Evolutionary conservation across 768 basidiomycete genomes (phyloP), one percentile per base, ranked within the genome.

Genomic region (Kwoniella botswanensis): DNA sequence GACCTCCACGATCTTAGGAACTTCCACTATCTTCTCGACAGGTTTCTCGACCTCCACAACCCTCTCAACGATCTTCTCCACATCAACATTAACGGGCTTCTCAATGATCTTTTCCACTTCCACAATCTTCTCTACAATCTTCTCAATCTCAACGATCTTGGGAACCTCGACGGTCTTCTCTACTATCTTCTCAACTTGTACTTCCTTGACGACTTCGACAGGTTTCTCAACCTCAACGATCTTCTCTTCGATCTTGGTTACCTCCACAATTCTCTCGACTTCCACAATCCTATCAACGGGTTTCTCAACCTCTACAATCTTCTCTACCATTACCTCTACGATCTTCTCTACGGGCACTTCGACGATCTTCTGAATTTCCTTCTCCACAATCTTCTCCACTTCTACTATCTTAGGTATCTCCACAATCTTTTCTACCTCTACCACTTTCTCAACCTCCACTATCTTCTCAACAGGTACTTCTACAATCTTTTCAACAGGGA

Each of bases 401-500:
- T 77, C 73, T n/a, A 68, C 71, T 57, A 70, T 66, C 5, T 65
- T 46, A 4, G 71, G 68, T 9, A 70, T 67, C 35, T 76, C 76
- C 7, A 82, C 78, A 6, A 74, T 73, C 56, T 78, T 76, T 35
- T 78, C 78, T 35, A 81, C 78, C 53, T 82, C 79, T 46, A 82
- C 75, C 59, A 78, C 21, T 54, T 65, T 56, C 71, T 67, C 61
- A 50, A 60, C 66, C 46, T 79, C 78, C 2, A 82, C 59, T 60
- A 71, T 71, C 35, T 67, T 68, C 21, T 78, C 79, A 10, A 74
- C 57, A 50, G 69, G 67, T 6, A 78, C 79, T 63, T 82, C 80
- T 18, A 80, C 70, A 52, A 82, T 74, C 70, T 78, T 80, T 50
- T 84, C 79, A 42, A 77, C 74, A n/a, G 71, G 43, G n/a, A 83